Percentiles rank a stretch among this genome's conserved stretches.
These are phyloP conservation scores for Aureobasidium sp. DNA, from an alignment of 2,329 filamentous ascomycete genomes.

Conservation along the genomic window DNA sequence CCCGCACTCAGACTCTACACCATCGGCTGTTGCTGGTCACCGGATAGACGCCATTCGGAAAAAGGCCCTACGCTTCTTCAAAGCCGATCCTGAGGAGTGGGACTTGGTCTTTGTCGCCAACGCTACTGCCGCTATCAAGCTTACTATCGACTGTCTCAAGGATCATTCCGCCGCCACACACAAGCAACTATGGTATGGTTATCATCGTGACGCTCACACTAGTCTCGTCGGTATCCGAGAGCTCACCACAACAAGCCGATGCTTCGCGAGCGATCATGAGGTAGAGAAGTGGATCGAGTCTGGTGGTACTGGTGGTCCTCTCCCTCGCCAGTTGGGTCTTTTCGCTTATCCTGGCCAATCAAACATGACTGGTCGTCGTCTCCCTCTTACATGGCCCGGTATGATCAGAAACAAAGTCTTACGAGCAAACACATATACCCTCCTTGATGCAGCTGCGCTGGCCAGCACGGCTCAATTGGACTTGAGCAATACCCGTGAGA, in stretches of 20 bases:
- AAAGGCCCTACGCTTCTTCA: slow-evolving; percentile 67
- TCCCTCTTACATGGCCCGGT: slow-evolving; percentile 61
- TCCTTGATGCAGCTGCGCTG: slow-evolving; percentile 79
- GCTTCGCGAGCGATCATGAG: slow-evolving; percentile 57
- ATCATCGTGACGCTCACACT: slow-evolving; percentile 80
- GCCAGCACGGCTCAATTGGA: slow-evolving; percentile 72
- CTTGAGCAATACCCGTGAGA: slow-evolving; percentile 51
- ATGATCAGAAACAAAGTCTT: slow-evolving; percentile 35
- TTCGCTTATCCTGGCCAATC: slow-evolving; percentile 90
- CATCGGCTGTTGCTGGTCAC: slow-evolving; percentile 69
- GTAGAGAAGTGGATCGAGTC: slow-evolving; percentile 59
- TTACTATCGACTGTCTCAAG: slow-evolving; percentile 72
- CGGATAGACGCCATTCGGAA: slow-evolving; percentile 71
- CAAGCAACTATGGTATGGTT: slow-evolving; percentile 68
- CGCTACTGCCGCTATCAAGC: slow-evolving; percentile 82
- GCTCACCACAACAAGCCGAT: slow-evolving; percentile 57
- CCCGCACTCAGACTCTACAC: slow-evolving; percentile 77
- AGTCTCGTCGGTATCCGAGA: slow-evolving; percentile 75
- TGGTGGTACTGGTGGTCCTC: slow-evolving; percentile 27
- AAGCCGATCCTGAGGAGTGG: slow-evolving; percentile 72
- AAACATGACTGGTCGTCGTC: slow-evolving; percentile 77
- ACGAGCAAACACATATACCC: slow-evolving; percentile 49
- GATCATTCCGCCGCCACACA: slow-evolving; percentile 44
- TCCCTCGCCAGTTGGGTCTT: slow-evolving; percentile 34
- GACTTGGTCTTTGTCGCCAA: slow-evolving; percentile 90